These are phyloP conservation scores for Talaromyces sp. DNA, from an alignment of 2,329 filamentous ascomycete genomes.

Conservation along the genomic window DNA sequence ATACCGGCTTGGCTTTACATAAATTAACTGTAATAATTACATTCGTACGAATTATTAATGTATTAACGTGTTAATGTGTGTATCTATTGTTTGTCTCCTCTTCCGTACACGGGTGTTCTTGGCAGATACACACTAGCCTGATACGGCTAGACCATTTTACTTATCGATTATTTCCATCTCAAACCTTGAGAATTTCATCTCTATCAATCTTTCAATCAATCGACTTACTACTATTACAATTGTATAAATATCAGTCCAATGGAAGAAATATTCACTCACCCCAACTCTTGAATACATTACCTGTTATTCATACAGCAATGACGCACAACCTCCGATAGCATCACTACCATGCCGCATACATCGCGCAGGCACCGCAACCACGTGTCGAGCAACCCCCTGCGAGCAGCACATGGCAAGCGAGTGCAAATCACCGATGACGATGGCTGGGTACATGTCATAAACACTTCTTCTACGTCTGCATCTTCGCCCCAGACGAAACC, in stretches of 20 bases:
- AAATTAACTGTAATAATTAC: too few relatives aligned
- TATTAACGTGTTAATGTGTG: background rate
- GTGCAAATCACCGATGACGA: slow-evolving; percentile 32
- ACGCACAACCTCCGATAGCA: background rate
- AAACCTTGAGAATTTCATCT: background rate
- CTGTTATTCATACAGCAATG: background rate
- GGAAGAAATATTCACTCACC: background rate
- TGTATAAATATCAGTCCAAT: background rate
- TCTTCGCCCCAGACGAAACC: background rate
- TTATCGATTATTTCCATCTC: background rate
- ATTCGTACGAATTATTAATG: background rate
- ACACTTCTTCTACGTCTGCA: slow-evolving; percentile 12
- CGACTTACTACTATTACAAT: background rate
- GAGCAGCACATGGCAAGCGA: slow-evolving; percentile 21
- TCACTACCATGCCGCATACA: slow-evolving; percentile 29
- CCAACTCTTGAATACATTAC: background rate
- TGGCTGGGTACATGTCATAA: slow-evolving; percentile 42
- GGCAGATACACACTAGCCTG: background rate
- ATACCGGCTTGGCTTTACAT: too few relatives aligned
- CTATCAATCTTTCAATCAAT: background rate
- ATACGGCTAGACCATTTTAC: background rate
- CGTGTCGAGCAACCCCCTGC: background rate
- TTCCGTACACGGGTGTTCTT: background rate
- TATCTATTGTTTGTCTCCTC: background rate
- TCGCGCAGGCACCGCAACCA: slow-evolving; percentile 22